Base-by-base conservation (phyloP, 495 filamentous ascomycete genomes). In the Aspergillus avenaceus region DNA sequence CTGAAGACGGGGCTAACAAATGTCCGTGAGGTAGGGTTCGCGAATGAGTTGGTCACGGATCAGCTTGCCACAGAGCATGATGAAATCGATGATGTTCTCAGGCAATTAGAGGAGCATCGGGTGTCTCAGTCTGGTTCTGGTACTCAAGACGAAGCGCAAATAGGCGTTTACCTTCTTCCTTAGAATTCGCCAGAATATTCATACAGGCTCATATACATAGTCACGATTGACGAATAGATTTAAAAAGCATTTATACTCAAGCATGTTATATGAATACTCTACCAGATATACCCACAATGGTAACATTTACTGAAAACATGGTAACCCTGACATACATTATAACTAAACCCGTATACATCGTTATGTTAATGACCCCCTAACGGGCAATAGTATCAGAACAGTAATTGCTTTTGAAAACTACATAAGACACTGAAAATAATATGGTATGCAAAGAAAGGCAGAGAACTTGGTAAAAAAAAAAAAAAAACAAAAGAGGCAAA, bases 31-130 rank as follows among this genome's bases (percentile, higher is more conserved):
- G 51, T 64, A 0, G 62, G 58, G 0, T 62, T 68, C 41, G 42
- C 54, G n/a, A 54, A 62, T 11, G 27, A 49, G 0, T 61, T 59
- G 22, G 43, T 41, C 28, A 48, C 56, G 6, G 54, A 56, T 1
- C 27, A 54, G 42, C 51, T 44, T 3, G 44, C 57, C 12, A 7
- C 41, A n/a, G 62, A 64, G 18, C 56, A 61, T 31, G 55, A 60
- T 41, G 59, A 60, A 31, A 42, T 67, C 19, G 64, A 67, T 28
- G 49, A 59, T 21, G 37, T 59, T 41, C 46, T 67, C 4, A 38
- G 49, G 19, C 52, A 53, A 18, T 50, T 56, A 12, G 12, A 38
- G 18, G 21, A 21, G 45, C 50, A 13, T 23, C 50, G 19, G 5
- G 22, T 26, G 47, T 32, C 29, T 28, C 45, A n/a, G 18, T 19